Base-by-base conservation (phyloP, 1,139 yeast genomes). In the Oligophagozyma castellii region DNA sequence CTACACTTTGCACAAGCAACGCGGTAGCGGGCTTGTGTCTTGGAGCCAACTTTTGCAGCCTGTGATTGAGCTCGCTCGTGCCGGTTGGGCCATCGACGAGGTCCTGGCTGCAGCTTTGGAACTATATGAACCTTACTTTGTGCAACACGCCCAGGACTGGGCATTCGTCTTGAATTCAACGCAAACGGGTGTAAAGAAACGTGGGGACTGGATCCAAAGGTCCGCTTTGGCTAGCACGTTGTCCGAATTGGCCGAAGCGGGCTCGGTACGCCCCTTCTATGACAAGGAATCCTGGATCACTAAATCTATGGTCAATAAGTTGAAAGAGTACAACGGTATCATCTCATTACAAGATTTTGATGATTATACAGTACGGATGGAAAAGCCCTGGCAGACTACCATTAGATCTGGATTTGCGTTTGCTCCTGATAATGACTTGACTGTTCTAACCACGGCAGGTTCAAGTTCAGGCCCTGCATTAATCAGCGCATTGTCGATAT, bases 391-490 rank as follows among this genome's bases (percentile, higher is more conserved):
- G 16, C 43, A 48, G 4, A 54, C 70, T 7, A 38, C 36, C 19
- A 42, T 51, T 4, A 36, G 53, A 16, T 26, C 34, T 3, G 53
- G 53, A 4, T 39, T 34, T 30, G 30, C 31, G 4, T 29, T 39
- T 25, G 29, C 34, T 7, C 53, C 55, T 22, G 58, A 67, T 43
- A 56, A 62, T 24, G 67, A 66, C 13, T 51, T 65, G 19, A 70
- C 70, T 13, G 68, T 84, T 1, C 62, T 63, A 39, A 76, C 93
- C 0, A 59, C 81, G n/a, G 64, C 64, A 23, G 93, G 94, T 2
- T 73, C 86, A 1, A 73, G 92, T 3, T 70, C 86, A 2, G 98
- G 98, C 0, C 67, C 89, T 4, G 92, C 93, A 0, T 56, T 89
- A 29, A 44, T 79, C 8, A 67, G 86, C 1, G 95, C 93, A 0